phyloP scores from a whole-genome alignment of 177 flowering plant genomes.

The Vitis hybrid region DNA sequence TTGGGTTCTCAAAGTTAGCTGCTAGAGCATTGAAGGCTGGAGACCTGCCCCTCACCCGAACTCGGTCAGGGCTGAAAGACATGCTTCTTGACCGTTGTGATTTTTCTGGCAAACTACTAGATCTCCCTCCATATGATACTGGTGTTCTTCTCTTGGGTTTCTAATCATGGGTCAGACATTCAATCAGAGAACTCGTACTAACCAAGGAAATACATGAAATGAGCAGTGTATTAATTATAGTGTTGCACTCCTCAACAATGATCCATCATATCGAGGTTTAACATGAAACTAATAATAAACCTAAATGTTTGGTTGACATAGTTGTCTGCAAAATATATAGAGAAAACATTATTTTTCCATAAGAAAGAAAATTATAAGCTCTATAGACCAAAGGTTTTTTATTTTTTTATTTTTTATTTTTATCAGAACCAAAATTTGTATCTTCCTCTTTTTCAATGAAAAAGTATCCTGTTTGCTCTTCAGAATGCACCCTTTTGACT shows the following conservation, averaged over 20 bases:
- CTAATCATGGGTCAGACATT: constrained; percentile 37
- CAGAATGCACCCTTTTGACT: no score
- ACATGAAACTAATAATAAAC: neutral
- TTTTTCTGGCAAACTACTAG: constrained; percentile 78
- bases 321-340: no score
- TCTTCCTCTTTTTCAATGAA: no score
- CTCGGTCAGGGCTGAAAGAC: constrained; percentile 90
- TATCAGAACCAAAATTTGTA: neutral
- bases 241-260: neutral
- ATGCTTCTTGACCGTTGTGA: constrained; percentile 95
- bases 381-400: no score
- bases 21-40: constrained; percentile 98
- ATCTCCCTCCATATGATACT: constrained; percentile 78
- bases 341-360: no score
- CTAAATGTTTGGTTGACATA: no score
- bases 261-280: constrained; percentile 2
- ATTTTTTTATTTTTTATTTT: neutral
- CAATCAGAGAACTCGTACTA: constrained; percentile 5
- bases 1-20: constrained; percentile 80
- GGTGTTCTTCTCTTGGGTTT: constrained; percentile 90
- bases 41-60: constrained; percentile 95
- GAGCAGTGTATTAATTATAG: no score
- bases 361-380: no score
- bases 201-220: neutral
- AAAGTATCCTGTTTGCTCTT: no score